phyloP scores from a whole-genome alignment of 163 green algal genomes.

The Coccomyxa subellipsoidea region DNA sequence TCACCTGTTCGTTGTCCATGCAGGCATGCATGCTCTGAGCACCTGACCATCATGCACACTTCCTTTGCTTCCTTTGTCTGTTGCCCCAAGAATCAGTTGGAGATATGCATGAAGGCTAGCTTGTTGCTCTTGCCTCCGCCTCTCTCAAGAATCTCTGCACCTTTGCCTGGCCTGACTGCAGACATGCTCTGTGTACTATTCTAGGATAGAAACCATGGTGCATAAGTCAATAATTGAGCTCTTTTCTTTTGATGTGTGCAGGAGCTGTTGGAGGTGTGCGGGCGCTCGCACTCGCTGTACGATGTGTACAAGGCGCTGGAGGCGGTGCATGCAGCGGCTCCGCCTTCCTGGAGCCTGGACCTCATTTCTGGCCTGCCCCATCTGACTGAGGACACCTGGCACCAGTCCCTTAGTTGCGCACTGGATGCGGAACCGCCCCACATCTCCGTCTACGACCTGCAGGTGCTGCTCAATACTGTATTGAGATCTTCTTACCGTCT shows the following conservation, averaged over 20 bases:
- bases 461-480: conserved; percentile 44
- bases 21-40: too few relatives aligned
- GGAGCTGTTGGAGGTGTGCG: conserved; percentile 73
- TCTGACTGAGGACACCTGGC: conserved; percentile 66
- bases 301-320: conserved; percentile 76
- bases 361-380: conserved; percentile 88
- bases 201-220: too few relatives aligned
- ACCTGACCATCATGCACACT: too few relatives aligned
- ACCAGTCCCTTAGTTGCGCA: conserved; percentile 59
- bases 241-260: conserved; percentile 24
- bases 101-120: too few relatives aligned
- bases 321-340: conserved; percentile 45
- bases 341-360: conserved; percentile 84
- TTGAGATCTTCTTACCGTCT: background rate
- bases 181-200: too few relatives aligned
- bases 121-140: too few relatives aligned
- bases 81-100: too few relatives aligned
- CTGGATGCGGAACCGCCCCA: conserved; percentile 66
- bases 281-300: conserved; percentile 70
- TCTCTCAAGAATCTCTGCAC: too few relatives aligned
- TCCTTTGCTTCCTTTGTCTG: too few relatives aligned
- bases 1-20: too few relatives aligned
- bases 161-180: too few relatives aligned
- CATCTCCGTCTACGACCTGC: conserved; percentile 92
- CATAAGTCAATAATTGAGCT: too few relatives aligned